Conservation (phyloP, 1,284 basidiomycete genomes). For the Tylopilus sp. region DNA sequence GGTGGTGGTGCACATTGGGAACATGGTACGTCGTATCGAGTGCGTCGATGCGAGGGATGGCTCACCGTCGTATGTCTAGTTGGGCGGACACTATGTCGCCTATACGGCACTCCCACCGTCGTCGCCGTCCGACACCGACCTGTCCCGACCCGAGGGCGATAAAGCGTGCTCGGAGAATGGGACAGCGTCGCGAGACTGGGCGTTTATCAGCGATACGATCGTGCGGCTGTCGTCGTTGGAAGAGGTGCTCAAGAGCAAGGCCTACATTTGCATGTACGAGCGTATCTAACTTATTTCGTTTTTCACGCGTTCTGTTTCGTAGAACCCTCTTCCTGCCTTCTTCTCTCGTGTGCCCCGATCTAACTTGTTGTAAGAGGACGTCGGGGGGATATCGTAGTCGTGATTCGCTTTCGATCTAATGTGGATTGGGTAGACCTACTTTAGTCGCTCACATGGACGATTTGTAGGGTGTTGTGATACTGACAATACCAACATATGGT, state of each 20-base stretch:
- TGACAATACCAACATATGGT: not conserved
- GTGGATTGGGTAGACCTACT: not conserved
- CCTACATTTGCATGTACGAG: slow-evolving; percentile 91
- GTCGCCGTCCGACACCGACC: slow-evolving; percentile 19
- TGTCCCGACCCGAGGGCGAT: slow-evolving; percentile 7
- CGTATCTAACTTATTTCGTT: slow-evolving; percentile 43
- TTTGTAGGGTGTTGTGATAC: not conserved
- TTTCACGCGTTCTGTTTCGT: not conserved
- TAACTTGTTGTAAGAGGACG: not conserved
- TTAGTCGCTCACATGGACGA: not conserved
- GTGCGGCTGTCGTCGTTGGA: slow-evolving; percentile 79
- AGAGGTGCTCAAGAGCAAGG: slow-evolving; percentile 86
- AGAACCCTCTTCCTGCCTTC: too few relatives aligned
- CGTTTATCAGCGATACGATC: slow-evolving; percentile 83
- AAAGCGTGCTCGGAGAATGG: slow-evolving; percentile 9
- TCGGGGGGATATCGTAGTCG: not conserved
- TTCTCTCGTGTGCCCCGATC: not conserved
- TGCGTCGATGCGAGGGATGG: too few relatives aligned
- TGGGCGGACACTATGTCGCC: slow-evolving; percentile 83
- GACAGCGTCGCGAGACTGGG: slow-evolving; percentile 68
- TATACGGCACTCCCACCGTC: slow-evolving; percentile 65
- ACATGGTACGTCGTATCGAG: slow-evolving; percentile 59
- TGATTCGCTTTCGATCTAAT: not conserved
- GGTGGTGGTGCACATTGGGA: slow-evolving; percentile 89
- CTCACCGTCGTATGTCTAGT: slow-evolving; percentile 40